phyloP scores from a whole-genome alignment of 768 basidiomycete genomes.

The Pleurotus sapidus region DNA sequence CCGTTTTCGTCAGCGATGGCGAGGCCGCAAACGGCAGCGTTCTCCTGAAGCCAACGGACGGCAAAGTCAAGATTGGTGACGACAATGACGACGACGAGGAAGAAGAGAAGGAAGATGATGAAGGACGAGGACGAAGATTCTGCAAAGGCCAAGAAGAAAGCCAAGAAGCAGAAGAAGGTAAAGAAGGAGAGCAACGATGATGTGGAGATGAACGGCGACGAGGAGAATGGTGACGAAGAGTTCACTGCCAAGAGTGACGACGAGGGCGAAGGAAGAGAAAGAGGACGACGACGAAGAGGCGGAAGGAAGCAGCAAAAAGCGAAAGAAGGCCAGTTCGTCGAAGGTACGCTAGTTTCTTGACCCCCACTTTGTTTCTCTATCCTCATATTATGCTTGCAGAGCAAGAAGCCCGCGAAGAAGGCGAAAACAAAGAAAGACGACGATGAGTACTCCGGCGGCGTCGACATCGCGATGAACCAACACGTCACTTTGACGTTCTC shows the following conservation, averaged over 20 bases:
- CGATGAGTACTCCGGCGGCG: constrained; percentile 48
- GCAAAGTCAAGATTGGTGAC: constrained; percentile 36
- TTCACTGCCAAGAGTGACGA: constrained; percentile 23
- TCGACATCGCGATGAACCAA: constrained; percentile 84
- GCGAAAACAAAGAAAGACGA: constrained; percentile 44
- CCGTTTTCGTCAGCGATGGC: constrained; percentile 89
- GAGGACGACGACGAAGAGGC: constrained; percentile 56
- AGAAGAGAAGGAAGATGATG: constrained; percentile 32
- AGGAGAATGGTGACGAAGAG: constrained; percentile 40
- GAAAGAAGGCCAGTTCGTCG: constrained; percentile 8
- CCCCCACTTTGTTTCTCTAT: constrained; percentile 14
- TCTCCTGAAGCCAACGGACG: constrained; percentile 73
- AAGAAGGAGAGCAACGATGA: constrained; percentile 42
- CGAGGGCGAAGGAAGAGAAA: constrained; percentile 47
- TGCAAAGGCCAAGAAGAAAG: constrained; percentile 42
- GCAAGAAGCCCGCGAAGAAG: constrained; percentile 49
- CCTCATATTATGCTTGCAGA: constrained; percentile 27
- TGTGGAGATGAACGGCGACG: constrained; percentile 40
- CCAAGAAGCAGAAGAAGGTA: constrained; percentile 42
- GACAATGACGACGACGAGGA: constrained; percentile 36
- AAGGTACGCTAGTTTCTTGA: constrained; percentile 2
- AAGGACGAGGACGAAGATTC: constrained; percentile 32
- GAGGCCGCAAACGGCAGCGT: constrained; percentile 92
- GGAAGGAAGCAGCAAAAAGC: constrained; percentile 28
- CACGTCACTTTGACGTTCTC: constrained; percentile 93